Evolutionary conservation across 768 basidiomycete genomes (phyloP), one percentile per base, ranked within the genome.

Genomic region (Myochromella boudieri): DNA sequence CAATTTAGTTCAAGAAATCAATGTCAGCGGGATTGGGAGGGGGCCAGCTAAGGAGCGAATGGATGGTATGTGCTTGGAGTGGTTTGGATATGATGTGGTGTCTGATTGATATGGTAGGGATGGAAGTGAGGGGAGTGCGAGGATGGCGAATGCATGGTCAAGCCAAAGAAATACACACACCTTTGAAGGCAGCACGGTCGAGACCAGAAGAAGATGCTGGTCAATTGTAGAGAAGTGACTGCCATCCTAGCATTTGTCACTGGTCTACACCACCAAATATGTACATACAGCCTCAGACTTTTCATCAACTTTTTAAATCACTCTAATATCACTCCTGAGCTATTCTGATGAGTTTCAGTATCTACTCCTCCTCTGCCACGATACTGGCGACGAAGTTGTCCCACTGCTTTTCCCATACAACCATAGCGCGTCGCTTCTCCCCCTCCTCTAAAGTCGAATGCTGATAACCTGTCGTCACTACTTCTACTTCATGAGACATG

Each of bases 81-180:
- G 70, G 68, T 61, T 68, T 67, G 62, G 64, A 62, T 63, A 63
- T 64, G 66, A 54, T 57, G 55, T 59, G 61, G 60, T 49, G 72
- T 76, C 81, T 81, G 74, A 76, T 57, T 73, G 67, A 74, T 64
- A 72, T 65, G 63, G 64, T 47, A 60, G 74, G 72, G 72, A 69
- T 60, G 68, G 73, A 71, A 68, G 78, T 77, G 68, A 80, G 79
- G 77, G 80, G 78, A 69, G 64, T 74, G 74, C 71, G 78, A 76
- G 70, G 76, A 71, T 71, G 79, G 74, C 69, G 68, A 65, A 68
- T 59, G 66, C 64, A 51, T 50, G 44, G 56, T 49, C 48, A 53
- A 62, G 36, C 55, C 51, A 49, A 57, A 46, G 28, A 55, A 63
- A 62, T 46, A 52, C 36, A 60, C 58, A 54, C 46, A 60, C 59